These are phyloP conservation scores for Botrytis byssoidea DNA, from an alignment of 2,329 filamentous ascomycete species.

Conservation along the genomic window DNA sequence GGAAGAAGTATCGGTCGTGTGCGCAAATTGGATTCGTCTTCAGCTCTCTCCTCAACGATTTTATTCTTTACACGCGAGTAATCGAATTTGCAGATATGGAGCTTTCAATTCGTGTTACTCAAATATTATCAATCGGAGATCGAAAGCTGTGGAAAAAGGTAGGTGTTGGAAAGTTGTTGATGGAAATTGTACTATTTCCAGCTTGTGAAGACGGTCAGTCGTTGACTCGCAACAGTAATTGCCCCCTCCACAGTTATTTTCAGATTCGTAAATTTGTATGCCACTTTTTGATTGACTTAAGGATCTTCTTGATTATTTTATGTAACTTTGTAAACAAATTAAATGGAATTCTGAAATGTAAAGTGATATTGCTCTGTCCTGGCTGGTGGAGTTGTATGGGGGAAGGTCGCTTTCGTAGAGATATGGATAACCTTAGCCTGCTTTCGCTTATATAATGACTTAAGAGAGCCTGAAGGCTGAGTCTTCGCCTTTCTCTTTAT, in stretches of 20 bases:
- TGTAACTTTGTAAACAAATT: slow-evolving; percentile 15
- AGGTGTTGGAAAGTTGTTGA: neutral
- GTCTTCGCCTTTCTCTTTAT: slow-evolving; percentile 10
- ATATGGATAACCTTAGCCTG: slow-evolving; percentile 26
- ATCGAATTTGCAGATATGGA: neutral
- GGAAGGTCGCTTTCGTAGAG: slow-evolving; percentile 30
- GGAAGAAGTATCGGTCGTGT: neutral
- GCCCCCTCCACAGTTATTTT: neutral
- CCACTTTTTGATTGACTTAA: slow-evolving; percentile 7
- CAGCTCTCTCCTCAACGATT: neutral
- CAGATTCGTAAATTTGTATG: slow-evolving; percentile 1
- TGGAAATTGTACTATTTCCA: neutral
- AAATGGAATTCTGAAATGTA: slow-evolving; percentile 9
- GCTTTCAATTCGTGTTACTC: neutral
- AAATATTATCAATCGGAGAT: neutral
- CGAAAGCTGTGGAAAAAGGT: neutral
- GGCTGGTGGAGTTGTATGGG: slow-evolving; percentile 33
- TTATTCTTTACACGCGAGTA: slow-evolving; percentile 10
- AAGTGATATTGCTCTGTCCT: slow-evolving; percentile 22
- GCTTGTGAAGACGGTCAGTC: neutral
- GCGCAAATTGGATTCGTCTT: neutral
- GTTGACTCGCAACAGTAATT: slow-evolving; percentile 7
- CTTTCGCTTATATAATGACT: slow-evolving; percentile 29
- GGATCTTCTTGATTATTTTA: slow-evolving; percentile 20
- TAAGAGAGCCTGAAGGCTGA: neutral